Evolutionary conservation across 345 rosid genomes (phyloP).

Genomic region (Syzygium aqueum): DNA sequence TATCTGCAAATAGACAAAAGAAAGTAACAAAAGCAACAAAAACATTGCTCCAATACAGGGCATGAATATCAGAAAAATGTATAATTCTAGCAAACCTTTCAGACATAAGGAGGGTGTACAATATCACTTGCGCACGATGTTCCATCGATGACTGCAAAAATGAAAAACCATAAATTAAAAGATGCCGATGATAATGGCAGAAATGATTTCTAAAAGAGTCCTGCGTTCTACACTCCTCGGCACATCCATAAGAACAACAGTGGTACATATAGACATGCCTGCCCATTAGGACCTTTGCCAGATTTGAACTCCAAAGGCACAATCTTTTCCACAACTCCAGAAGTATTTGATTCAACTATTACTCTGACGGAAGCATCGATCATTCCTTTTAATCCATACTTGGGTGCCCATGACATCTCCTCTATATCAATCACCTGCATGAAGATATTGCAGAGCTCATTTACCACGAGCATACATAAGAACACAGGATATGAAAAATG

Average conservation of each 20-base stretch:
- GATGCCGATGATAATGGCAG: not conserved
- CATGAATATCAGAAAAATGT: not conserved
- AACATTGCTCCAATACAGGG: not conserved
- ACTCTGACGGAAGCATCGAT: constrained; percentile 90
- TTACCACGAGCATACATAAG: not conserved
- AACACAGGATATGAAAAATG: not conserved
- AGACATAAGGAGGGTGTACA: constrained; percentile 96
- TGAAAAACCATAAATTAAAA: not conserved
- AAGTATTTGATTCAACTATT: constrained; percentile 36
- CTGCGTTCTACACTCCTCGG: not conserved
- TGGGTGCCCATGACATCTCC: constrained; percentile 99
- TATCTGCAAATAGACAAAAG: constrained; percentile 39
- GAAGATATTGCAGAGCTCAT: not conserved
- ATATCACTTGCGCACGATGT: constrained; percentile 91
- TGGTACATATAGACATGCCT: constrained; percentile 36
- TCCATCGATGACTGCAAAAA: constrained; percentile 76
- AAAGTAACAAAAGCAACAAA: constrained; percentile 1
- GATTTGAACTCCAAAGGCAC: constrained; percentile 93
- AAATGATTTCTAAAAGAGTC: constrained; percentile 2
- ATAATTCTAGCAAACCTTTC: constrained; percentile 51
- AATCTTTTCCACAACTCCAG: constrained; percentile 44
- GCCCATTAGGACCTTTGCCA: constrained; percentile 72
- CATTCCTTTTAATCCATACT: constrained; percentile 94
- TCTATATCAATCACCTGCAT: constrained; percentile 88
- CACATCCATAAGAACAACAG: not conserved